phyloP scores from a whole-genome alignment of 1,284 basidiomycete genomes.

The Ceratobasidium sp. region DNA sequence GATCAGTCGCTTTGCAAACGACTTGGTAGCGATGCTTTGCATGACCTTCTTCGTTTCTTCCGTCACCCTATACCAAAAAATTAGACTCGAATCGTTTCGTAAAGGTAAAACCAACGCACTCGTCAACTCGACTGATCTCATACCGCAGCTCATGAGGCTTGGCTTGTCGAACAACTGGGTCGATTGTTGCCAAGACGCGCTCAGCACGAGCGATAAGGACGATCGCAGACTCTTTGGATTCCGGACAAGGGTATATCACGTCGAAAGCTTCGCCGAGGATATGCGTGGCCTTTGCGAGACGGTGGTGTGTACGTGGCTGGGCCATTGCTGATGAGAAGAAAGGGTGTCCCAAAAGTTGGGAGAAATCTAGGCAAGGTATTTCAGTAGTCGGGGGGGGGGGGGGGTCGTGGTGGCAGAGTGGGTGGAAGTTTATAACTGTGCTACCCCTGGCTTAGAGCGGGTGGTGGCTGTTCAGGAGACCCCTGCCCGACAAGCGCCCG shows the following conservation, averaged over 20 bases:
- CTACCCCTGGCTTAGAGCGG: not conserved
- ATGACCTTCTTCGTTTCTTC: conserved; percentile 39
- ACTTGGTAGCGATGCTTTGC: conserved; percentile 31
- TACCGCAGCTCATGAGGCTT: conserved; percentile 17
- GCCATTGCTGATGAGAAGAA: not conserved
- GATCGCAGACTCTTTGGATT: conserved; percentile 40
- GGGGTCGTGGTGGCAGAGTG: not conserved
- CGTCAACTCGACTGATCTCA: conserved; percentile 26
- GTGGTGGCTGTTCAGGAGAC: not conserved
- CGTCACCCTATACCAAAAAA: conserved; percentile 9
- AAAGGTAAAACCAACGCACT: not conserved
- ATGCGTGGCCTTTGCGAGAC: conserved; percentile 28
- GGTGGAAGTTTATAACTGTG: not conserved
- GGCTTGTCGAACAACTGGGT: conserved; percentile 20
- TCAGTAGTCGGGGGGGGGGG: not conserved
- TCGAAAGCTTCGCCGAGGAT: conserved; percentile 41
- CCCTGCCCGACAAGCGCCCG: conserved; percentile 6
- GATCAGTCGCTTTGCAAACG: conserved; percentile 28
- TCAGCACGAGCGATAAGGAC: conserved; percentile 40
- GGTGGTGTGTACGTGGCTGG: conserved; percentile 22
- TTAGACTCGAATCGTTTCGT: not conserved
- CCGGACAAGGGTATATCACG: conserved; percentile 34
- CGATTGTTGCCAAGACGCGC: conserved; percentile 20
- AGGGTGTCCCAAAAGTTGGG: not conserved
- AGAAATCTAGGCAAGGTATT: not conserved